Evolutionary conservation across 2,329 filamentous ascomycete genomes (phyloP), one percentile per base, ranked within the genome.

Genomic region (Exophiala oligosperma): DNA sequence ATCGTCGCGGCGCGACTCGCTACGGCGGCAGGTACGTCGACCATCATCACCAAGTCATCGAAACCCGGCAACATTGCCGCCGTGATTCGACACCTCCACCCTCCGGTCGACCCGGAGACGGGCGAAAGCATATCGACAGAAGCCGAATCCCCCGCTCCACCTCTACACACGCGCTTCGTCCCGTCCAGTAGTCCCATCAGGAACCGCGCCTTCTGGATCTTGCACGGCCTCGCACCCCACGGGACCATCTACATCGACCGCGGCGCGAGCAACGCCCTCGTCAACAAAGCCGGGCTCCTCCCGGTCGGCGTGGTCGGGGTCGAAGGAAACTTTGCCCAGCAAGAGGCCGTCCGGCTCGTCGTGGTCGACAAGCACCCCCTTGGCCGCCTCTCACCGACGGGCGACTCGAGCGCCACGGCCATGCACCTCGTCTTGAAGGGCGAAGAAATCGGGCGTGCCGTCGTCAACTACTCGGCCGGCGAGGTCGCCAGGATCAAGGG

Each of bases 201-300:
- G 56, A 94, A 97, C 72, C 88, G 93, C 61, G 92, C 94, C 71
- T 97, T 99, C 81, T 99, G 94, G 94, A 87, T 99, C 49, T 82
- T 97, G 0, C 91, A 99, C 74, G 94, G 93, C 8, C 85, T 97
- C 9, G 87, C 88, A 24, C 91, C 94, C 0, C 92, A 96, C 69
- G 94, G 94, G 12, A 96, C 89, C 1, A 72, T 99, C 26, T 97
- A 91, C 76, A 95, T 99, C 67, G 94, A 99, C 77, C 78, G 84
- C n/a, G 94, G 94, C 43, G 93, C 93, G 2, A 87, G 92, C 75
- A 79, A 82, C 35, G 94, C 93, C 0, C 81, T 97, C 2, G 77
- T 86, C 14, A 86, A 87, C 70, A 96, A 96, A 76, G 92, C 92
- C 0, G 91, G 92, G 2, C 83, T 99, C 1, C 83, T 97, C 0